Evolutionary conservation across 179 eudicot genomes (phyloP).

Genomic region (Spinacia oleracea): DNA sequence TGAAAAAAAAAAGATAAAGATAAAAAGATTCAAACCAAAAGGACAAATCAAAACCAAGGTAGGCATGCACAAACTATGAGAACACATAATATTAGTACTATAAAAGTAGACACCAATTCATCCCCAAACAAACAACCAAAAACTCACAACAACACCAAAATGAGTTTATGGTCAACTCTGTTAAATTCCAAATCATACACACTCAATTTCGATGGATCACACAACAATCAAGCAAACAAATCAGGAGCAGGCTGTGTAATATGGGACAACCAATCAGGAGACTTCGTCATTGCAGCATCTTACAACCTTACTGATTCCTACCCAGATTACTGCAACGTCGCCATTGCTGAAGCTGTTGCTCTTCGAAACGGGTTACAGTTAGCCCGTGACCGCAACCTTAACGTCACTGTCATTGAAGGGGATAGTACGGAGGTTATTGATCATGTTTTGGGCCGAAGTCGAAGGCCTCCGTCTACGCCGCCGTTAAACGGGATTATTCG

Average conservation of each 20-base stretch:
- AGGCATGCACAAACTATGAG: too few relatives aligned
- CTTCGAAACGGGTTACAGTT: conserved; percentile 12
- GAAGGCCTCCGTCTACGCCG: neutral
- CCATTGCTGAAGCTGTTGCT: conserved; percentile 25
- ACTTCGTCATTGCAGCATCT: conserved; percentile 16
- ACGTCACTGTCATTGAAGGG: conserved; percentile 14
- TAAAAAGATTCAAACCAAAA: too few relatives aligned
- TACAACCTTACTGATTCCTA: conserved; percentile 1
- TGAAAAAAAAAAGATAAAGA: too few relatives aligned
- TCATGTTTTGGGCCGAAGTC: neutral
- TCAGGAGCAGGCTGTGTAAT: conserved; percentile 25
- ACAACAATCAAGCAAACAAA: conserved; percentile 1
- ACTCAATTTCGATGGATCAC: conserved; percentile 24
- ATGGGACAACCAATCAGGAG: conserved; percentile 17
- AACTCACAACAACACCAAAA: neutral
- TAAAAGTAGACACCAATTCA: too few relatives aligned
- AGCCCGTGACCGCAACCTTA: neutral
- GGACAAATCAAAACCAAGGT: too few relatives aligned
- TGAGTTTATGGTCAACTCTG: neutral
- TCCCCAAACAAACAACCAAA: too few relatives aligned
- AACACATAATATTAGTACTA: too few relatives aligned
- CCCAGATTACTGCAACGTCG: neutral
- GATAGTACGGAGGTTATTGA: conserved; percentile 18
- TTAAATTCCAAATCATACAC: neutral
- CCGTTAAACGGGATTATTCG: neutral